A percentile compares a stretch with the other conserved stretches of the same genome.
phyloP scores from a whole-genome alignment of 2,329 filamentous ascomycete genomes.

The Cladosporium sphaerospermum region DNA sequence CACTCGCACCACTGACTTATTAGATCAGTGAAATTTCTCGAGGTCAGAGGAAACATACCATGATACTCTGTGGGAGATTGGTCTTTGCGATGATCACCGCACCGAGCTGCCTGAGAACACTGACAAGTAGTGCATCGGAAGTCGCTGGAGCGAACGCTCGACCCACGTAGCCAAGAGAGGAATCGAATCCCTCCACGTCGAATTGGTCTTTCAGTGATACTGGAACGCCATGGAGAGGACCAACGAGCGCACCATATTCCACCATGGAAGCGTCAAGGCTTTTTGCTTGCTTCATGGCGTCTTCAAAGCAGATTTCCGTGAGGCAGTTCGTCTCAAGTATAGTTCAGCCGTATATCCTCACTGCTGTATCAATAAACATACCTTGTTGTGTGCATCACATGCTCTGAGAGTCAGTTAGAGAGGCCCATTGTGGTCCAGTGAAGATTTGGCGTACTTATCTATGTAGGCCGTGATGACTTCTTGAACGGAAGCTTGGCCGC shows the following conservation, averaged over 20 bases:
- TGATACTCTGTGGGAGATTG: conserved; percentile 47
- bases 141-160: conserved; percentile 44
- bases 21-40: too few relatives aligned
- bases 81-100: conserved; percentile 51
- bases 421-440: not conserved
- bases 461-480: conserved; percentile 15
- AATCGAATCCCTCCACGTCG: conserved; percentile 46
- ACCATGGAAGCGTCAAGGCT: conserved; percentile 47
- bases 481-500: conserved; percentile 10
- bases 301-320: conserved; percentile 50
- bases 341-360: not conserved
- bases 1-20: conserved; percentile 47
- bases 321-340: conserved; percentile 7
- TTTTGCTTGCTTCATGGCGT: conserved; percentile 45
- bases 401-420: conserved; percentile 9
- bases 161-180: conserved; percentile 48
- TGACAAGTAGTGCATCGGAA: conserved; percentile 46
- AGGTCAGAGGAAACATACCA: conserved; percentile 28
- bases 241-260: conserved; percentile 35
- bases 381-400: conserved; percentile 16
- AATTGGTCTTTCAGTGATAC: conserved; percentile 53
- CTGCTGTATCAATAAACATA: not conserved
- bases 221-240: conserved; percentile 32
- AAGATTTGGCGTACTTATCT: conserved; percentile 10
- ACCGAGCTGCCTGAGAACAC: conserved; percentile 44